phyloP scores from a whole-genome alignment of 1,284 basidiomycete species.

The Erythrobasidium hasegawianum region DNA sequence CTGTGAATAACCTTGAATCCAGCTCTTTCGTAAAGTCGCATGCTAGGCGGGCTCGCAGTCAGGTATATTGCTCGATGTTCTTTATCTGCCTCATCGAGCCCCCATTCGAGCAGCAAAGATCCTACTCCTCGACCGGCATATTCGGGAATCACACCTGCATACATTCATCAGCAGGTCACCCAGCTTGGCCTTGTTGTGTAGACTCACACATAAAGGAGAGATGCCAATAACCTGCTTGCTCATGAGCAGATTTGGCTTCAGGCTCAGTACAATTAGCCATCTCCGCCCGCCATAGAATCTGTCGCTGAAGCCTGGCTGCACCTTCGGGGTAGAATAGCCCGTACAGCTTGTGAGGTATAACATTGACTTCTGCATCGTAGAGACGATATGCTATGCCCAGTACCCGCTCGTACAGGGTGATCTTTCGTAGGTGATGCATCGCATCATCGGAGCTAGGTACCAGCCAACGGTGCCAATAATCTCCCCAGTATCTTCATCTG shows the following conservation, averaged over 20 bases:
- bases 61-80: constrained; percentile 20
- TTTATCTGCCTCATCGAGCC: constrained; percentile 12
- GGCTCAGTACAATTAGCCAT: background rate
- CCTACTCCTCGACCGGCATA: constrained; percentile 12
- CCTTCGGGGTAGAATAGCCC: background rate
- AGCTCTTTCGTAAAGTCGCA: constrained; percentile 4
- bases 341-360: too few relatives aligned
- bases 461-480: background rate
- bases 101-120: constrained; percentile 15
- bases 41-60: constrained; percentile 5
- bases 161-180: too few relatives aligned
- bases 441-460: background rate
- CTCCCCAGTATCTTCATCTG: constrained; percentile 1
- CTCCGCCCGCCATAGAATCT: background rate
- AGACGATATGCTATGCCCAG: too few relatives aligned
- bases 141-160: constrained; percentile 7
- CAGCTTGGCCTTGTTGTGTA: too few relatives aligned
- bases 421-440: background rate
- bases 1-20: constrained; percentile 8
- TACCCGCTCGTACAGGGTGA: too few relatives aligned
- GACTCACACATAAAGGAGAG: too few relatives aligned
- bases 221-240: too few relatives aligned
- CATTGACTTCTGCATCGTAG: too few relatives aligned
- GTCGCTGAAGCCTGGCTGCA: background rate
- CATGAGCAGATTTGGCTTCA: too few relatives aligned